These are phyloP conservation scores for Fennellomyces sp. DNA, from an alignment of 371 early-diverging fungal species.

Conservation along the genomic window DNA sequence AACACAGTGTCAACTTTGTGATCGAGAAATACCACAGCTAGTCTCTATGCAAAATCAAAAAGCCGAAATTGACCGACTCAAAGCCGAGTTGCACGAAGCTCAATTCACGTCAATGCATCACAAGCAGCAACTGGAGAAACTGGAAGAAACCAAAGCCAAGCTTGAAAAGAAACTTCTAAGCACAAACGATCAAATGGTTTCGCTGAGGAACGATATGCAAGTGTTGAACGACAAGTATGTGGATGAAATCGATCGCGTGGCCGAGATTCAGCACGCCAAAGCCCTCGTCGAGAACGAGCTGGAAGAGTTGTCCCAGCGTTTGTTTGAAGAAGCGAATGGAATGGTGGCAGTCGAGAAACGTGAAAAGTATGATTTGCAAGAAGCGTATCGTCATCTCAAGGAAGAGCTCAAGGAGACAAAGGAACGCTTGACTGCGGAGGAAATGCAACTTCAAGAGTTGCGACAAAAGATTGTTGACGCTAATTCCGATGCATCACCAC, in stretches of 20 bases:
- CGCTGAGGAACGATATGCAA: conserved; percentile 56
- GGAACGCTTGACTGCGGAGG: conserved; percentile 69
- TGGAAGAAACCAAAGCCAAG: conserved; percentile 40
- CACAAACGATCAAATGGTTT: conserved; percentile 47
- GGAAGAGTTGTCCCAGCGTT: conserved; percentile 78
- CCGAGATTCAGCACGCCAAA: conserved; percentile 88
- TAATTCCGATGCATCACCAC: too few species aligned
- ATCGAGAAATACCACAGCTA: conserved; percentile 53
- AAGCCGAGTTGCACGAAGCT: conserved; percentile 40
- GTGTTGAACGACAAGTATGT: conserved; percentile 70
- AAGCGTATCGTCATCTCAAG: conserved; percentile 58
- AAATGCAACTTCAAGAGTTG: conserved; percentile 76
- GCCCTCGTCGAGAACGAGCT: conserved; percentile 82
- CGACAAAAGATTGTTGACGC: conserved; percentile 68
- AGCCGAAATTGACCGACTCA: conserved; percentile 39
- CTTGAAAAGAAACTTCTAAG: conserved; percentile 42
- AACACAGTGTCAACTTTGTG: conserved; percentile 54
- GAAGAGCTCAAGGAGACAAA: conserved; percentile 66
- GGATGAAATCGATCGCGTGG: conserved; percentile 89
- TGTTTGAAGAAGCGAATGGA: conserved; percentile 88
- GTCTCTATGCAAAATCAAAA: too few species aligned
- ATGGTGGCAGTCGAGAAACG: conserved; percentile 81
- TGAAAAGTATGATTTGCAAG: conserved; percentile 60
- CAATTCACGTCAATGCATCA: conserved; percentile 41
- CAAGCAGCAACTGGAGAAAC: conserved; percentile 27